Base-by-base conservation (phyloP, 1,284 basidiomycete species). In the Boletus coffeatus region DNA sequence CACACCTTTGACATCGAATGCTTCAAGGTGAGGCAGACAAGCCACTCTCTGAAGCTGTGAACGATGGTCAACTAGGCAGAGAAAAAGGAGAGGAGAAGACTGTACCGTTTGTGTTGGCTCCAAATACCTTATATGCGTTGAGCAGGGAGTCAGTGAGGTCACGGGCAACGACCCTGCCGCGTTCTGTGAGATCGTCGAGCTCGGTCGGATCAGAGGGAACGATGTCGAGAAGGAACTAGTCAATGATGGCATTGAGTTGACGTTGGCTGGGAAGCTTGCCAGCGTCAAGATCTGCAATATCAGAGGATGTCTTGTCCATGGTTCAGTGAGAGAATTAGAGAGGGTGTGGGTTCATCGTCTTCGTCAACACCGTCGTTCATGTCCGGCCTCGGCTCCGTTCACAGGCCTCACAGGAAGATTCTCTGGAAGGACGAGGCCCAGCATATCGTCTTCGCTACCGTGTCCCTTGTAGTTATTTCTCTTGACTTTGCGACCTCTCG, bases 251-350 rank as follows among this genome's bases (percentile, higher is more conserved):
- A 64, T 78, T 78, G 50, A 82, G 69, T 69, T 89, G 87, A 39
- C 79, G 70, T 21, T 86, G 84, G 2, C 78, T 79, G 14, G 87
- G 87, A 10, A 88, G 75, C 68, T 89, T 89, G 21, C 85, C 85
- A 46, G 86, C 86, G 65, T 83, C 79, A 69, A 89, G 73, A 16
- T 87, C 87, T 59, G 85, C 87, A 61, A 85, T 68, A 25, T 25
- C 25, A 41, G 84, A 83, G 21, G 85, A 77, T 52, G 79, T 66
- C 72, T 82, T 83, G 65, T 89, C 83, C 29, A 29, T 29, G 29
- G 29, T 29, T 29, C 29, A 29, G 25, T 25, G 25, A 25, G 25
- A 25, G 25, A 25, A 25, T 25, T 25, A 3, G 25, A 25, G 29
- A 29, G 29, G 34, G 37, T 39, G 37, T 39, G 37, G 37, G 37